phyloP scores from a whole-genome alignment of 2,329 filamentous ascomycete genomes.

The Colletotrichum graminicola region DNA sequence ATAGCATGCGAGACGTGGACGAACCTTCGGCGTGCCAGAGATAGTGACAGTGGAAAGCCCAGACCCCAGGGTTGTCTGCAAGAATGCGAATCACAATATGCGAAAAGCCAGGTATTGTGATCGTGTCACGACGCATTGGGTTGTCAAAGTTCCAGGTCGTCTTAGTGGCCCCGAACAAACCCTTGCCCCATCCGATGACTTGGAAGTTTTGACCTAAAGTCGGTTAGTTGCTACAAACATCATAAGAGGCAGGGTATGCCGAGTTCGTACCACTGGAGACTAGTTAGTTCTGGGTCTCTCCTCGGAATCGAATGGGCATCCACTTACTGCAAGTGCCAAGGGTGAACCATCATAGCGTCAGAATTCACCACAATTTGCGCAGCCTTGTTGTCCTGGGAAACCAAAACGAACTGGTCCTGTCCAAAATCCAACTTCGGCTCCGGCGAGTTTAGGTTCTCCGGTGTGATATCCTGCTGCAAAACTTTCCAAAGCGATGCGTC shows the following conservation, averaged over 20 bases:
- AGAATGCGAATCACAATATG: constrained; percentile 67
- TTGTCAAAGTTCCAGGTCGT: constrained; percentile 48
- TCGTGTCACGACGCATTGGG: constrained; percentile 56
- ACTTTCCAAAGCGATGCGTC: constrained; percentile 40
- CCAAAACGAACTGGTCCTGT: constrained; percentile 40
- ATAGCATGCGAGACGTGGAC: neutral
- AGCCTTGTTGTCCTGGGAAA: constrained; percentile 41
- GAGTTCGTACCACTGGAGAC: constrained; percentile 22
- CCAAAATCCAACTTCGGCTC: constrained; percentile 36
- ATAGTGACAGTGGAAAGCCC: constrained; percentile 71
- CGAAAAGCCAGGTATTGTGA: constrained; percentile 65
- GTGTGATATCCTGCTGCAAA: constrained; percentile 25
- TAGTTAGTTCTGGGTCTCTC: constrained; percentile 9
- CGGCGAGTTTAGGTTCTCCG: constrained; percentile 31
- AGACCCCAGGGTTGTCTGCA: constrained; percentile 69
- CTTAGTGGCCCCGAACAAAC: constrained; percentile 49
- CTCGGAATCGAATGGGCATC: no score
- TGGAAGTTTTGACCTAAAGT: constrained; percentile 66
- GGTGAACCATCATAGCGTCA: constrained; percentile 44
- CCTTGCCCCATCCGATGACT: constrained; percentile 51
- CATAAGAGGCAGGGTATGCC: neutral
- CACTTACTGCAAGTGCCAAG: constrained; percentile 45
- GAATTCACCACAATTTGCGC: constrained; percentile 46
- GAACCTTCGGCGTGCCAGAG: constrained; percentile 65
- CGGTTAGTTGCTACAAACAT: neutral